Evolutionary conservation across 1,284 basidiomycete genomes (phyloP).

Genomic region (Naganishia sp.): DNA sequence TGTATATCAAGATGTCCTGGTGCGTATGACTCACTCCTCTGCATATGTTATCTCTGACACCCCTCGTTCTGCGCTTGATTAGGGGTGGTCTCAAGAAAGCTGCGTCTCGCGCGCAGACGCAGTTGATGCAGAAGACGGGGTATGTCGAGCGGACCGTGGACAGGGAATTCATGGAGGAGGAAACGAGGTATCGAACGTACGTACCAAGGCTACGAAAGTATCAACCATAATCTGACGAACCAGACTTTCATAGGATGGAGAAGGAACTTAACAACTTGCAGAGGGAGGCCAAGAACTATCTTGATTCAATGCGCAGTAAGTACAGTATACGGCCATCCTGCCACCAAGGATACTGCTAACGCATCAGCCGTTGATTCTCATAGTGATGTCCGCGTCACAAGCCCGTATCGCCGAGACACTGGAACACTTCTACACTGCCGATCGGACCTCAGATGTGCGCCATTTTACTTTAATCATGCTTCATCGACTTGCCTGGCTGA

Average conservation of each 20-base stretch:
- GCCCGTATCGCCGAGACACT: constrained; percentile 93
- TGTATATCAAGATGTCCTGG: constrained; percentile 19
- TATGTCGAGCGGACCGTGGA: constrained; percentile 96
- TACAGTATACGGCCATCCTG: constrained; percentile 15
- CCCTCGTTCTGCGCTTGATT: too few species aligned
- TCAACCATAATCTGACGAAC: background rate
- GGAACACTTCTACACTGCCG: constrained; percentile 87
- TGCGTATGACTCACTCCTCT: background rate
- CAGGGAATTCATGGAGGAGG: constrained; percentile 88
- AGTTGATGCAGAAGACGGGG: constrained; percentile 93
- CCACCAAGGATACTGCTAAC: too few species aligned
- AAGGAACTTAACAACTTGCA: constrained; percentile 89
- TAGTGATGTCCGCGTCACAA: constrained; percentile 90
- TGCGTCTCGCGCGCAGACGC: constrained; percentile 87
- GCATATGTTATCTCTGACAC: background rate
- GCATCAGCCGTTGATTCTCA: constrained; percentile 2
- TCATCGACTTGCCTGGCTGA: background rate
- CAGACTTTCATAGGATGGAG: constrained; percentile 67
- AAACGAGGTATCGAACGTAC: constrained; percentile 83
- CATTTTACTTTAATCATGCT: background rate
- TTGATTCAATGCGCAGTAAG: constrained; percentile 88
- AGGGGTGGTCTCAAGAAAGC: constrained; percentile 83
- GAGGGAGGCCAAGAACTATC: constrained; percentile 92
- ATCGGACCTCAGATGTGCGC: constrained; percentile 69
- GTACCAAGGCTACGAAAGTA: constrained; percentile 47